Evolutionary conservation across 2,329 filamentous ascomycete genomes (phyloP), one percentile per base, ranked within the genome.

Genomic region (Dryadomyces sulphureus): DNA sequence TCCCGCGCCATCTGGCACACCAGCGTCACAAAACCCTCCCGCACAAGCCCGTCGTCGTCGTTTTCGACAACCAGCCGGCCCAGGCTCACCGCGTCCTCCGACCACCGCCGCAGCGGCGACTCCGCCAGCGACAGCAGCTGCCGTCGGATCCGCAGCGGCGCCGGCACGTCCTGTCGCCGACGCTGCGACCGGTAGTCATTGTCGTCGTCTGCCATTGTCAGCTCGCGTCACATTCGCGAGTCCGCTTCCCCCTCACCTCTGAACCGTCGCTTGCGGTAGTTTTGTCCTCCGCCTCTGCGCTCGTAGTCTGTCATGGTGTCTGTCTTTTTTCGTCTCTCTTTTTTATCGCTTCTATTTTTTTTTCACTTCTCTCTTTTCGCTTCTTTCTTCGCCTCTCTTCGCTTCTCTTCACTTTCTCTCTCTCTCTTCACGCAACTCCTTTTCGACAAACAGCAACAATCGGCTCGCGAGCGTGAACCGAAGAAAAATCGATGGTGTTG

Each of bases 61-160:
- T 93, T 83, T 39, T 94, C 86, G 27, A 81, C 73, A 16, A 94
- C 76, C 42, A 81, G 75, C 56, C 81, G 84, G 27, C 84, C 85
- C 55, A 93, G 81, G 43, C 73, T 72, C 48, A 75, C 70, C 34
- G 87, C 78, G 59, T 92, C 85, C 54, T 93, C 85, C 57, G 88
- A 79, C 61, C 83, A 84, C 56, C 78, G 75, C 55, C 82, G 79
- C 56, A 88, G 68, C 48, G 84, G 81, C 56, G 84, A 87, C 65
- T 94, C 88, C 50, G 86, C 87, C 55, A 94, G 79, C 47, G 77
- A 73, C 44, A 93, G 69, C 42, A 94, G 72, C 62, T 90, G 84
- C 57, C 81, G 83, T 54, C 86, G 81, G 51, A 94, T 70, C 52
- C 79, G 80, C 11, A 81, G 76, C 27, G 77, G 74, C 14, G 81